Conservation (phyloP, 495 filamentous ascomycete genomes). For the Sabuloglossum arenarium region DNA sequence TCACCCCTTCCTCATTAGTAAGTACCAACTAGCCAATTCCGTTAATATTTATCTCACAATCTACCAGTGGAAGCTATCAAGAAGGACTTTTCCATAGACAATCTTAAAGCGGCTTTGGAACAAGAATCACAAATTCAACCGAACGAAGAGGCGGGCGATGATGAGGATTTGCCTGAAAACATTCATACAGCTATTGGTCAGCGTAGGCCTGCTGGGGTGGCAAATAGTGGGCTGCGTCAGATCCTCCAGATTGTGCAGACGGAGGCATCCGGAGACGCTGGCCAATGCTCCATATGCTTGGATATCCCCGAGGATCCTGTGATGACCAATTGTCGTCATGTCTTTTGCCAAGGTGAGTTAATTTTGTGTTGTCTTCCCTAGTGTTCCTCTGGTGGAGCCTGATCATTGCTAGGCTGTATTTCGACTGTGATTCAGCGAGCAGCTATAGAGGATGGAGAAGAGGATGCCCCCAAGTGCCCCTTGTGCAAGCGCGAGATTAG, state of each 20-base stretch:
- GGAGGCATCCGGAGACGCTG: slow-evolving; percentile 5
- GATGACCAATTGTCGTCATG: neutral
- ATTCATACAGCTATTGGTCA: neutral
- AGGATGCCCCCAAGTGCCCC: neutral
- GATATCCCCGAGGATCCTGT: slow-evolving; percentile 1
- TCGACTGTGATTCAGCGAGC: neutral
- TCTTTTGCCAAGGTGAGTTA: slow-evolving; percentile 6
- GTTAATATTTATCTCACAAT: neutral
- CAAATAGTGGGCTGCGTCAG: neutral
- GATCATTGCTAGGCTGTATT: slow-evolving; percentile 3
- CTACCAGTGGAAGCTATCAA: slow-evolving; percentile 6
- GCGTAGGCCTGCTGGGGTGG: neutral
- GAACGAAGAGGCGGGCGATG: neutral
- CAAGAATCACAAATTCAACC: neutral
- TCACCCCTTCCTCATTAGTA: slow-evolving; percentile 12
- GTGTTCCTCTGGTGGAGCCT: slow-evolving; percentile 4
- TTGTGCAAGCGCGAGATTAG: neutral
- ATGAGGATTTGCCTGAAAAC: slow-evolving; percentile 1
- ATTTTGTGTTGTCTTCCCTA: neutral
- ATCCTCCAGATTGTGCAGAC: neutral
- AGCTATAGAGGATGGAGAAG: slow-evolving; percentile 1
- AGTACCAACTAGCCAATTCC: neutral
- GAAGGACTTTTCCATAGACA: slow-evolving; percentile 6
- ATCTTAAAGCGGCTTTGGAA: slow-evolving; percentile 5
- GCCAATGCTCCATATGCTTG: slow-evolving; percentile 4